Evolutionary conservation across 2,329 filamentous ascomycete species (phyloP), one percentile per base, ranked within the genome.

Genomic region (Beauveria asiatica): DNA sequence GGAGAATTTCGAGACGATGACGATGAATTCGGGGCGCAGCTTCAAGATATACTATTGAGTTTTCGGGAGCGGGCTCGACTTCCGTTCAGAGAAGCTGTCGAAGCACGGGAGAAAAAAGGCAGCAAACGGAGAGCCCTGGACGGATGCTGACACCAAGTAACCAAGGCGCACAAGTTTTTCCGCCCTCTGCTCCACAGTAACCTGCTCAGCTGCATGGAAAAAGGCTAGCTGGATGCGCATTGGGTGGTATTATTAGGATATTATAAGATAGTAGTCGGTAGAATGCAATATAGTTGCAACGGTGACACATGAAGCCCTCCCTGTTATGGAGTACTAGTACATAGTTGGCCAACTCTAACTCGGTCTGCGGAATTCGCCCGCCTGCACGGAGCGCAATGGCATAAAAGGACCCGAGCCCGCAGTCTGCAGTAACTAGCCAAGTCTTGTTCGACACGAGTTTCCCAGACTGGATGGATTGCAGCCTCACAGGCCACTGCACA

Each of bases 101-200:
- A 44, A n/a, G 17, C 46, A n/a, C 48, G 23, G n/a, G 48, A 19
- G 39, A n/a, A 33, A 23, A 11, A 33, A 23, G 6, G 23, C 39
- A 41, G 5, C 33, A 37, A 37, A 37, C 33, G 11, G 13, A 37
- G 33, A 37, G 33, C 11, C 11, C 11, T 37, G 5, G 33, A 33
- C 30, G 9, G 30, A 33, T 11, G 30, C 30, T 33, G 30, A 37
- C 33, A 37, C 10, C 4, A n/a, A n/a, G n/a, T n/a, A n/a, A n/a
- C n/a, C n/a, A 37, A 44, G 45, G 49, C 51, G 27, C 30, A 55
- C 33, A 23, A 56, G 42, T 61, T 61, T 60, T 52, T 61, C 59
- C 59, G 59, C 59, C 45, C 9, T n/a, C 11, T 30, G 59, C 51
- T 61, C 59, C 59, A 61, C 59, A 58, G 45, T 33, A 23, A 41